Conservation (phyloP, 345 rosid genomes). For the Pistacia integerrima region DNA sequence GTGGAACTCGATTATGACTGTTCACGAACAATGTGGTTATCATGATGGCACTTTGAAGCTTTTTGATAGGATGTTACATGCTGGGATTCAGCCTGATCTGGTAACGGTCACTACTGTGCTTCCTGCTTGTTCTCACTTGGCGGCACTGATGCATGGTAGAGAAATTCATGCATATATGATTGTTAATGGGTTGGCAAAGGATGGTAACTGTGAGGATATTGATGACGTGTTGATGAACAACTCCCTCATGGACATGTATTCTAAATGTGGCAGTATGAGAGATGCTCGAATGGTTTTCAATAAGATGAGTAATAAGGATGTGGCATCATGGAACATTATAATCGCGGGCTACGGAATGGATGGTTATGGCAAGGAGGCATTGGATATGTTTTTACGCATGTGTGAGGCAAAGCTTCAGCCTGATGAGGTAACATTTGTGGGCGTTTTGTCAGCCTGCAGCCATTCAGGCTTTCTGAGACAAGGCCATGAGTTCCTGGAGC, state of each 20-base stretch:
- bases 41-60: constrained; percentile 55
- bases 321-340: constrained; percentile 71
- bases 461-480: constrained; percentile 57
- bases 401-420: constrained; percentile 39
- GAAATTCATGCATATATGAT: constrained; percentile 53
- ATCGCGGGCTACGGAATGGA: constrained; percentile 62
- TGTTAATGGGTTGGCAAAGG: constrained; percentile 39
- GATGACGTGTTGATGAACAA: constrained; percentile 37
- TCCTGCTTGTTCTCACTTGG: constrained; percentile 57
- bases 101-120: constrained; percentile 60
- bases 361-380: constrained; percentile 52
- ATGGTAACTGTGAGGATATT: constrained; percentile 13
- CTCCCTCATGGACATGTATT: constrained; percentile 62
- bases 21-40: constrained; percentile 56
- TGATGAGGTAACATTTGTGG: constrained; percentile 61
- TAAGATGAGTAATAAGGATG: constrained; percentile 43
- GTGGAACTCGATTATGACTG: constrained; percentile 64
- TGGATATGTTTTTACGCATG: constrained; percentile 53
- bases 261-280: constrained; percentile 60
- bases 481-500: constrained; percentile 40
- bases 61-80: constrained; percentile 50
- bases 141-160: constrained; percentile 57
- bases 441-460: constrained; percentile 61
- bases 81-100: constrained; percentile 48
- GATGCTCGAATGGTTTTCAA: constrained; percentile 53